A percentile compares a stretch with the other conserved stretches of the same genome.
phyloP scores from a whole-genome alignment of 257 asterid species.

The Solanum sparsipilum region DNA sequence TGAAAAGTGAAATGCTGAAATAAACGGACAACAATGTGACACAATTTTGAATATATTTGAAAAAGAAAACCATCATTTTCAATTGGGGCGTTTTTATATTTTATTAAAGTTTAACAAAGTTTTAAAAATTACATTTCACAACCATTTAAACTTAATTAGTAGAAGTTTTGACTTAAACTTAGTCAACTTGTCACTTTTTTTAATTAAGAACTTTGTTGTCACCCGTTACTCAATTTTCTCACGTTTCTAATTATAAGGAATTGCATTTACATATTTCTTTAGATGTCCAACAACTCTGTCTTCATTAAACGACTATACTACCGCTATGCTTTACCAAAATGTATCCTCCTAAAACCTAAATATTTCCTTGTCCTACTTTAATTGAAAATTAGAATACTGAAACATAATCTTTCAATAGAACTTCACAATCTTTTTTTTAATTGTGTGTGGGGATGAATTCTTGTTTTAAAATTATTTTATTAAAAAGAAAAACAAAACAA shows the following conservation, averaged over 20 bases:
- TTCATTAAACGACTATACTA: no score
- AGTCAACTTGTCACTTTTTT: background rate
- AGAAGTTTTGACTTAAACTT: background rate
- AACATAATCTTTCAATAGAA: no score
- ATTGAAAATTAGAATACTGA: no score
- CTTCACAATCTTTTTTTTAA: no score
- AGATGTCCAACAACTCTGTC: background rate
- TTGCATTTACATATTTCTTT: background rate
- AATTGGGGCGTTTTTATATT: background rate
- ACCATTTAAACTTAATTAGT: background rate
- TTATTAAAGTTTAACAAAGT: background rate
- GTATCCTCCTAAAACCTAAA: no score
- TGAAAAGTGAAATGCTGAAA: background rate
- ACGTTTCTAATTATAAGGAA: no score
- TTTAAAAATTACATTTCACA: background rate
- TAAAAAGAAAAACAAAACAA: background rate
- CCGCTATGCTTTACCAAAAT: no score
- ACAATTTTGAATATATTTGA: background rate
- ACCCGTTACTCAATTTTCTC: background rate
- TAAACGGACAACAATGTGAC: background rate
- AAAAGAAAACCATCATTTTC: background rate
- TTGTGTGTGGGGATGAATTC: no score
- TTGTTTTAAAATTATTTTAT: no score
- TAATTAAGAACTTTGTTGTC: background rate
- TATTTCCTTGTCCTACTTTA: no score